Conservation (phyloP, 139 green algal species). For the Monoraphidium neglectum region DNA sequence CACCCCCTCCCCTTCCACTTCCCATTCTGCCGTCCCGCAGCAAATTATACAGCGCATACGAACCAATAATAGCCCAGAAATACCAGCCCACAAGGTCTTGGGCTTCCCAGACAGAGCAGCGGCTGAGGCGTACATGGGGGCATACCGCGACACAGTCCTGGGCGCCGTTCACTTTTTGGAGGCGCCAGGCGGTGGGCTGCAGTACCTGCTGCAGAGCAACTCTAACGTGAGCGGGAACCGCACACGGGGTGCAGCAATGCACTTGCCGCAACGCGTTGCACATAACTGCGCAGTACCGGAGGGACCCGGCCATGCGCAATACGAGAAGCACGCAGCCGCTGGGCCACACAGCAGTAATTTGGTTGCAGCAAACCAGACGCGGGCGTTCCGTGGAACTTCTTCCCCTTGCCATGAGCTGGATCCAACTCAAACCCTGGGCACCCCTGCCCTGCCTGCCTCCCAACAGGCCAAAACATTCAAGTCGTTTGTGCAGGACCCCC, state of each 20-base stretch:
- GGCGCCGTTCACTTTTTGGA: constrained; percentile 67
- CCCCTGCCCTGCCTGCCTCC: too few species aligned
- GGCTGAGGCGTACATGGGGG: constrained; percentile 72
- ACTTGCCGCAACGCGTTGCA: too few species aligned
- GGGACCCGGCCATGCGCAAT: too few species aligned
- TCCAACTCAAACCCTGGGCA: too few species aligned
- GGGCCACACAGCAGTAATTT: too few species aligned
- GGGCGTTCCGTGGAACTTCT: too few species aligned
- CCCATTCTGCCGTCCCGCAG: constrained; percentile 9
- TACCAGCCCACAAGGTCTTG: constrained; percentile 48
- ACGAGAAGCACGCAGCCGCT: too few species aligned
- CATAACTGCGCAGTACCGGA: too few species aligned
- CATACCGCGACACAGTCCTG: constrained; percentile 62
- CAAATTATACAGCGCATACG: constrained; percentile 59
- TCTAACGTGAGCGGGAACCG: constrained; percentile 54
- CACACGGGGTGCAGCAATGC: too few species aligned
- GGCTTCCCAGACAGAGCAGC: constrained; percentile 53
- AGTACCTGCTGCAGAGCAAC: constrained; percentile 89
- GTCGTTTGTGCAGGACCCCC: constrained; percentile 63
- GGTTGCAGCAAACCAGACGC: not conserved
- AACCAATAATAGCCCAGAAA: constrained; percentile 62
- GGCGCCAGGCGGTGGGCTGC: constrained; percentile 9
- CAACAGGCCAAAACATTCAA: constrained; percentile 63
- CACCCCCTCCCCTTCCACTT: not conserved
- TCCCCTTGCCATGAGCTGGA: too few species aligned